phyloP scores from a whole-genome alignment of 163 green algal genomes.

The Coccomyxa subellipsoidea region DNA sequence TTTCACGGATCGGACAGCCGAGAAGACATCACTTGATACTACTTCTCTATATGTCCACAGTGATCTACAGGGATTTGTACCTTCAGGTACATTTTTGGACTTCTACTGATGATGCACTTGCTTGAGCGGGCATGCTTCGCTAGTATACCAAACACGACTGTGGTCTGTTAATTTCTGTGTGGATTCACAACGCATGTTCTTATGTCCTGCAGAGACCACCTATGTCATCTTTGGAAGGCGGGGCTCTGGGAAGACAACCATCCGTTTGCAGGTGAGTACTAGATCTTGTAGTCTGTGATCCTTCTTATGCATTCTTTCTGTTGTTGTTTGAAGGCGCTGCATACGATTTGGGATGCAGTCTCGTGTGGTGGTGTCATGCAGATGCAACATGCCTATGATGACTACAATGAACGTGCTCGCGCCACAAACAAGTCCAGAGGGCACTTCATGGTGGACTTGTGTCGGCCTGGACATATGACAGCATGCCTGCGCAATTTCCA shows the following conservation, averaged over 20 bases:
- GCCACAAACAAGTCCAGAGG: conserved; percentile 47
- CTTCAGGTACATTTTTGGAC: conserved; percentile 36
- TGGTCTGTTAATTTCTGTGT: neutral
- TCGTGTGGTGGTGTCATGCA: neutral
- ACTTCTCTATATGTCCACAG: conserved; percentile 73
- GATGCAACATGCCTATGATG: conserved; percentile 69
- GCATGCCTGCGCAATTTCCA: conserved; percentile 76
- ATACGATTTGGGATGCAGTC: neutral
- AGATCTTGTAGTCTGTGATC: neutral
- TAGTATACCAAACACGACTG: too few relatives aligned
- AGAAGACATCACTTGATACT: conserved; percentile 73
- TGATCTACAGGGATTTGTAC: conserved; percentile 75
- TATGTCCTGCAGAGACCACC: conserved; percentile 59
- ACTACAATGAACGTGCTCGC: conserved; percentile 52
- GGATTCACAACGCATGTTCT: neutral
- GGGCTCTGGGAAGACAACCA: conserved; percentile 84
- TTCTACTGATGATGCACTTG: neutral
- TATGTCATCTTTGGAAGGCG: conserved; percentile 90
- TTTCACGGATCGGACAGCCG: conserved; percentile 81
- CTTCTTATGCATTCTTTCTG: neutral
- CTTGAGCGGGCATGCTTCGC: too few relatives aligned
- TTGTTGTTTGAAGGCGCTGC: neutral
- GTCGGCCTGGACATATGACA: conserved; percentile 74
- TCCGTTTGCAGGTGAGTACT: conserved; percentile 57
- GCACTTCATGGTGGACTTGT: conserved; percentile 80